Conservation (phyloP, 1,284 basidiomycete species). For the Moesziomyces aphidis region DNA sequence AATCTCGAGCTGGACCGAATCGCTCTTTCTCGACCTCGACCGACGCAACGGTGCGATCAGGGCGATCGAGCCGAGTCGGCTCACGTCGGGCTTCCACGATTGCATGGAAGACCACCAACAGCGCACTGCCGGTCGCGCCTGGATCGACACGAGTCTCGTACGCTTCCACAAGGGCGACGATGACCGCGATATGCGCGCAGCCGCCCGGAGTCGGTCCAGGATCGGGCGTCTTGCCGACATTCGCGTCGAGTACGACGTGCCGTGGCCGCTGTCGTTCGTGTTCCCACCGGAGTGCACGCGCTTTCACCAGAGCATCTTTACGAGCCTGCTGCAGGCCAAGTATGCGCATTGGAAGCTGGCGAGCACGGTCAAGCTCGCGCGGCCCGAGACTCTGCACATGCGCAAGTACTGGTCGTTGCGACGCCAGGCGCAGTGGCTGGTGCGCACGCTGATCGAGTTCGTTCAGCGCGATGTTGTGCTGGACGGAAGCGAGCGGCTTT, state of each 20-base stretch:
- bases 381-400: slow-evolving; percentile 35
- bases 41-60: slow-evolving; percentile 16
- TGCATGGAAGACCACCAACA: slow-evolving; percentile 19
- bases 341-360: slow-evolving; percentile 34
- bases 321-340: slow-evolving; percentile 31
- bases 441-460: slow-evolving; percentile 31
- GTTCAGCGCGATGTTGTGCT: slow-evolving; percentile 29
- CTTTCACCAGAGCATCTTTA: slow-evolving; percentile 39
- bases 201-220: slow-evolving; percentile 15
- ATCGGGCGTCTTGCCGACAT: slow-evolving; percentile 32
- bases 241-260: slow-evolving; percentile 41
- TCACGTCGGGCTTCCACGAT: slow-evolving; percentile 36
- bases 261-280: slow-evolving; percentile 37
- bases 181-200: slow-evolving; percentile 16
- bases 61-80: slow-evolving; percentile 21
- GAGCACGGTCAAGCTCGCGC: slow-evolving; percentile 27
- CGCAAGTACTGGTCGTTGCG: slow-evolving; percentile 44
- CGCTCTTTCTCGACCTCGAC: slow-evolving; percentile 36
- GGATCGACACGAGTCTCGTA: slow-evolving; percentile 43
- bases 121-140: slow-evolving; percentile 2
- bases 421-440: slow-evolving; percentile 39
- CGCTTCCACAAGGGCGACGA: slow-evolving; percentile 19
- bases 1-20: slow-evolving; percentile 35
- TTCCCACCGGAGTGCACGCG: slow-evolving; percentile 28
- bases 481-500: slow-evolving; percentile 12